These are phyloP conservation scores for Leccinellum albellum DNA, from an alignment of 768 basidiomycete genomes.

Conservation along the genomic window DNA sequence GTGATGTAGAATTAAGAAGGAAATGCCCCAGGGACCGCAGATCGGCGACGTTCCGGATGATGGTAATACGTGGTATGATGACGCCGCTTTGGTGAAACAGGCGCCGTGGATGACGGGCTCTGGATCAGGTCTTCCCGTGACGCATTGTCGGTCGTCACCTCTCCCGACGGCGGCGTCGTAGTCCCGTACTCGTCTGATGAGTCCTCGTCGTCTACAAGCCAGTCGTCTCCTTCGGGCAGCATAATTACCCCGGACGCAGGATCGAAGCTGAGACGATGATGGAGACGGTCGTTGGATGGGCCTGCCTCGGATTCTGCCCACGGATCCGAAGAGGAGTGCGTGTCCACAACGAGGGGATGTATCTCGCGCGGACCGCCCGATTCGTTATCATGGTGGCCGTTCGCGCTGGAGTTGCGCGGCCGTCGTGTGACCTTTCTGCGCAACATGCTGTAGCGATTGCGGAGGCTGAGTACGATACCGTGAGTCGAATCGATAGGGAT, in stretches of 20 bases:
- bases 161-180: conserved; percentile 23
- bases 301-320: conserved; percentile 50
- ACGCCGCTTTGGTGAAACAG: conserved; percentile 46
- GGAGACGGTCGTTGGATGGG: conserved; percentile 34
- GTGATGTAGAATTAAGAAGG: conserved; percentile 10
- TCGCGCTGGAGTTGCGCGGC: not conserved
- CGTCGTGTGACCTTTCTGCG: conserved; percentile 33
- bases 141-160: conserved; percentile 5
- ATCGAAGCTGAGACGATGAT: conserved; percentile 74
- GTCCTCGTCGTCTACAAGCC: conserved; percentile 53
- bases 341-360: conserved; percentile 26
- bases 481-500: conserved; percentile 44
- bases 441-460: conserved; percentile 61
- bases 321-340: conserved; percentile 43
- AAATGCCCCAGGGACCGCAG: conserved; percentile 60
- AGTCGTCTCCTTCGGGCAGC: conserved; percentile 71
- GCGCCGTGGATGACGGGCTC: conserved; percentile 17
- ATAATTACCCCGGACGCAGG: conserved; percentile 85
- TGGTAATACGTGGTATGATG: conserved; percentile 84
- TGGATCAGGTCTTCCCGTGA: conserved; percentile 26
- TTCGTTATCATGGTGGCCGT: conserved; percentile 14
- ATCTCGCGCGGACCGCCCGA: conserved; percentile 6
- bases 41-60: conserved; percentile 66
- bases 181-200: conserved; percentile 43
- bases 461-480: conserved; percentile 79